Conservation (phyloP, 192 early-diverging fungal genomes). For the Haplosporangium gracile region DNA sequence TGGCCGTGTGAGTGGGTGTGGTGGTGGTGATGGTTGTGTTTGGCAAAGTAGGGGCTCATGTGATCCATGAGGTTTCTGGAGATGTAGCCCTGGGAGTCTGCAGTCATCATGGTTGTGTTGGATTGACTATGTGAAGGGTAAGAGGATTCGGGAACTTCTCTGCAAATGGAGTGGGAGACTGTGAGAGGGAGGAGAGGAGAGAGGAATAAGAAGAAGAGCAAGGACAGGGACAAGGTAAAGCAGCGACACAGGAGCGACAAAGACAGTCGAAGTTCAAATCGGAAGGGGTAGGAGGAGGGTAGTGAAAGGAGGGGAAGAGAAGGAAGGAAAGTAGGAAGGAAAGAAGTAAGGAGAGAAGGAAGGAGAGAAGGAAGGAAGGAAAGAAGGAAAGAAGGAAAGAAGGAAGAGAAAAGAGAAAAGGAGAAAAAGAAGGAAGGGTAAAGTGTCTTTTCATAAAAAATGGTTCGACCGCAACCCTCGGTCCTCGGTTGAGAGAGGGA, state of each 20-base stretch:
- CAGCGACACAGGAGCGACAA: not conserved
- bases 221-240: too few species aligned
- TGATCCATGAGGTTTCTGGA: conserved; percentile 46
- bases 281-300: not conserved
- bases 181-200: not conserved
- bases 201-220: not conserved
- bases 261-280: not conserved
- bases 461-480: not conserved
- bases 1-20: conserved; percentile 17
- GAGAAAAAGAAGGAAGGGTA: not conserved
- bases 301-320: not conserved
- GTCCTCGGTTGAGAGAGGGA: not conserved
- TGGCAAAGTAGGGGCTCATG: conserved; percentile 53
- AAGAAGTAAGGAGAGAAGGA: conserved; percentile 5
- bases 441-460: not conserved
- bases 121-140: too few species aligned
- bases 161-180: not conserved
- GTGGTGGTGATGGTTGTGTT: conserved; percentile 22
- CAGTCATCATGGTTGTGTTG: not conserved
- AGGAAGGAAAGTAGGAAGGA: not conserved
- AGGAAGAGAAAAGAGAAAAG: not conserved
- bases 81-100: conserved; percentile 24
- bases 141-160: not conserved
- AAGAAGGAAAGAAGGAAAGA: not conserved
- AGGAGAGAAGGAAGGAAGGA: not conserved